Evolutionary conservation across 1,284 basidiomycete species (phyloP).

Genomic region (Heterobasidion annosum): DNA sequence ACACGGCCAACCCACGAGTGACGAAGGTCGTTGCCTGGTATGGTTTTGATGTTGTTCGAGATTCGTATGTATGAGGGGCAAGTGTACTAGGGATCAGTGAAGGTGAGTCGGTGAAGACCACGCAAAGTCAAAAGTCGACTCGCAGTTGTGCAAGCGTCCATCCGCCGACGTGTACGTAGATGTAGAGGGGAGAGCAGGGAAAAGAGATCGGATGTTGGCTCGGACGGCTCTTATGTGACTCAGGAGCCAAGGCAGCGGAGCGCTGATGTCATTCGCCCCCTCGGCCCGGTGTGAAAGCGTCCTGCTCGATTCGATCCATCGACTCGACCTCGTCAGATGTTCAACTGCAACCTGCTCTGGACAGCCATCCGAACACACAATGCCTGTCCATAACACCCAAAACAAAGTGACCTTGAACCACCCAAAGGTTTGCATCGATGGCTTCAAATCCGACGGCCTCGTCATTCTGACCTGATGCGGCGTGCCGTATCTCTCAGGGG

Average conservation of each 20-base stretch:
- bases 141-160: too few species aligned
- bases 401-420: neutral
- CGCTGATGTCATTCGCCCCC: neutral
- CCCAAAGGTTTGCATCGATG: neutral
- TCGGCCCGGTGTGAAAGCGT: neutral
- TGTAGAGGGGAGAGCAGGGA: too few species aligned
- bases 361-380: neutral
- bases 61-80: neutral
- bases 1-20: neutral
- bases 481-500: conserved; percentile 37
- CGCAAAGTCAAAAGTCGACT: too few species aligned
- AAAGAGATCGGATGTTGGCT: neutral
- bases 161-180: too few species aligned
- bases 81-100: too few species aligned
- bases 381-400: neutral
- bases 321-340: neutral
- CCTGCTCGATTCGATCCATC: neutral
- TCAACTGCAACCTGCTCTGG: neutral
- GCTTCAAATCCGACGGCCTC: neutral
- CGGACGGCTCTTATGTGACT: neutral
- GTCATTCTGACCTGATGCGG: neutral
- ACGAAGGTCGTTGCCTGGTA: neutral
- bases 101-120: too few species aligned
- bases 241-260: neutral
- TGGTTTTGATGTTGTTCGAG: neutral